Percentiles rank a stretch among this genome's conserved stretches.
phyloP scores from a whole-genome alignment of 345 rosid species.

The Lepidium africanum region DNA sequence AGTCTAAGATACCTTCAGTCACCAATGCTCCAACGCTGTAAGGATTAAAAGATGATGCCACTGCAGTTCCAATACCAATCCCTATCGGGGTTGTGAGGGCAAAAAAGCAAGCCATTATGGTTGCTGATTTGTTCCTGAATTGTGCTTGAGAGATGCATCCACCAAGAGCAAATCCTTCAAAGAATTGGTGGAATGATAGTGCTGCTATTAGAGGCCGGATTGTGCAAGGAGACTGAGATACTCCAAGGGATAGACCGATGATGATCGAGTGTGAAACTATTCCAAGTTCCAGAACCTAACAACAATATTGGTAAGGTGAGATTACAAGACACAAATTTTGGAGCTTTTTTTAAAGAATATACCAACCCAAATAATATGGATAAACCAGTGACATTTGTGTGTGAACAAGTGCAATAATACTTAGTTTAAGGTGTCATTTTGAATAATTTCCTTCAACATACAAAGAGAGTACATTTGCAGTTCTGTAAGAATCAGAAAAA shows the following conservation, averaged over 20 bases:
- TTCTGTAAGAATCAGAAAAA: not conserved
- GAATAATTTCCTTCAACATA: not conserved
- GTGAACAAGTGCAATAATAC: not conserved
- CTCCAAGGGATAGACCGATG: conserved; percentile 82
- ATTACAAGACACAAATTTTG: not conserved
- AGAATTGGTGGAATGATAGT: conserved; percentile 87
- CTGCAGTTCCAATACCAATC: conserved; percentile 58
- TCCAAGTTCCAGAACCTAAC: conserved; percentile 87
- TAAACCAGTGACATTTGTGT: not conserved
- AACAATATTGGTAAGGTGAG: not conserved
- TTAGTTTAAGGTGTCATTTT: not conserved
- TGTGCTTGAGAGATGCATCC: conserved; percentile 96
- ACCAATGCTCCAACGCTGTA: conserved; percentile 52
- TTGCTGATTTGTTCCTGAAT: conserved; percentile 44
- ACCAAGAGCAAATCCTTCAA: conserved; percentile 92
- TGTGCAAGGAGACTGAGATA: conserved; percentile 76
- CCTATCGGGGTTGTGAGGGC: conserved; percentile 75
- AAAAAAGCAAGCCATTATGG: conserved; percentile 76
- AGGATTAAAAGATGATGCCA: conserved; percentile 55
- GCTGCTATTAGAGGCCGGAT: conserved; percentile 88
- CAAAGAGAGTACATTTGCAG: not conserved
- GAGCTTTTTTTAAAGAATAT: not conserved
- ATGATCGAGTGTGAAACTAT: conserved; percentile 86
- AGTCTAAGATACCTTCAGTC: conserved; percentile 75
- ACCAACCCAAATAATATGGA: not conserved